A percentile compares a stretch with the other conserved stretches of the same genome.
Evolutionary conservation across 371 early-diverging fungal genomes (phyloP).

Genomic region (Zopfochytrium polystomum): DNA sequence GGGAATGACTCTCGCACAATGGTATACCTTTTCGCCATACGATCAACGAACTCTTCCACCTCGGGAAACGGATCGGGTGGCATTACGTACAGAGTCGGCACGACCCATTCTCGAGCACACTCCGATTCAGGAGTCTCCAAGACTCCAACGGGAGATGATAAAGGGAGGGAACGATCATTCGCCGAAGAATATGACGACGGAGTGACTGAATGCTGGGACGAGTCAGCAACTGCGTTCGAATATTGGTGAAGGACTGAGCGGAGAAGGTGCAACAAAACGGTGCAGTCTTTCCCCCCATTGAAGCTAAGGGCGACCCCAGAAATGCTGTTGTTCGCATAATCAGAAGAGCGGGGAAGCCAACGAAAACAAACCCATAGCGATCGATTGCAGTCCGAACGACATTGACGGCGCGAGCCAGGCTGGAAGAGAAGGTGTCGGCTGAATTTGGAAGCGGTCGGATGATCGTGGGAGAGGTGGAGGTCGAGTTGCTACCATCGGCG

Average conservation of each 20-base stretch:
- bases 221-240: no score
- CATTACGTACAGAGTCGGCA: constrained; percentile 70
- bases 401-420: no score
- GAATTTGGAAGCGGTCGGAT: no score
- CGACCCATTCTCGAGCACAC: neutral
- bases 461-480: no score
- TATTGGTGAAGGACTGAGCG: constrained; percentile 58
- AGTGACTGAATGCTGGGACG: no score
- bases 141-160: no score
- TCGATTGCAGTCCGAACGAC: no score
- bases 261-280: constrained; percentile 82
- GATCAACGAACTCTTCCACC: constrained; percentile 82
- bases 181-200: no score
- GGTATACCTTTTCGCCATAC: constrained; percentile 43
- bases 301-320: constrained; percentile 73
- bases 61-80: constrained; percentile 77
- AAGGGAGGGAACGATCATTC: no score
- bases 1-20: neutral
- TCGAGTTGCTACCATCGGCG: no score
- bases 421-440: no score
- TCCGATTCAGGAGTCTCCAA: constrained; percentile 2
- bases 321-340: constrained; percentile 15
- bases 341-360: neutral
- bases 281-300: constrained; percentile 98
- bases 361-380: neutral